phyloP scores from a whole-genome alignment of 306 rosid species.

The Cercis canadensis region DNA sequence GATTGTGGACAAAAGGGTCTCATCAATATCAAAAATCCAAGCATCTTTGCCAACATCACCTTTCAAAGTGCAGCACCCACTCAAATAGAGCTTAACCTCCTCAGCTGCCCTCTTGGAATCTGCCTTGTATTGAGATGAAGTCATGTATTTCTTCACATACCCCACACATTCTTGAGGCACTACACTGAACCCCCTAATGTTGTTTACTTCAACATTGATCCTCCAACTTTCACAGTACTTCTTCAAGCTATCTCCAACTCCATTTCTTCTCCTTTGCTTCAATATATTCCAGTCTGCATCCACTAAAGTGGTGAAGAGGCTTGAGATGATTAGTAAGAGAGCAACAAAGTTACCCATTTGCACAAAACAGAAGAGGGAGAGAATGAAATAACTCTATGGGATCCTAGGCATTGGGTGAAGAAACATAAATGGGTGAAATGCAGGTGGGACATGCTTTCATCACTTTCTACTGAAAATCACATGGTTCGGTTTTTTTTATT shows the following conservation, averaged over 20 bases:
- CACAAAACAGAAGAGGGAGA: not conserved
- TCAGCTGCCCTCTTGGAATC: constrained; percentile 57
- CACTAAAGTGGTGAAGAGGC: constrained; percentile 40
- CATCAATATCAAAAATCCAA: constrained; percentile 76
- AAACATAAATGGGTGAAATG: constrained; percentile 38
- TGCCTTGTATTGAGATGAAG: constrained; percentile 55
- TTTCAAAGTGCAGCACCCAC: constrained; percentile 49
- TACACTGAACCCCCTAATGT: constrained; percentile 52
- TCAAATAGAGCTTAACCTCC: constrained; percentile 46
- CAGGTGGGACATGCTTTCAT: constrained; percentile 32
- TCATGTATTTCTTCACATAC: constrained; percentile 59
- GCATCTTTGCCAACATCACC: constrained; percentile 78
- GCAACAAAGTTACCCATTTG: constrained; percentile 49
- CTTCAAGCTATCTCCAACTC: constrained; percentile 50
- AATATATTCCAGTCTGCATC: constrained; percentile 68
- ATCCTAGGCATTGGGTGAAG: not conserved
- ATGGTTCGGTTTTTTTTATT: too few relatives aligned
- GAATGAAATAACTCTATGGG: constrained; percentile 17
- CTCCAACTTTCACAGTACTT: constrained; percentile 84
- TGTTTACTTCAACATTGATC: constrained; percentile 63
- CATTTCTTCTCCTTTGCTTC: constrained; percentile 32
- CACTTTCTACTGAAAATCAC: constrained; percentile 37
- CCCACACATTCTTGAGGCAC: constrained; percentile 73
- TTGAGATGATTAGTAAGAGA: constrained; percentile 41
- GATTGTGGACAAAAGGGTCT: constrained; percentile 75